Base-by-base conservation (phyloP, 768 basidiomycete species). In the Pisolithus albus region DNA sequence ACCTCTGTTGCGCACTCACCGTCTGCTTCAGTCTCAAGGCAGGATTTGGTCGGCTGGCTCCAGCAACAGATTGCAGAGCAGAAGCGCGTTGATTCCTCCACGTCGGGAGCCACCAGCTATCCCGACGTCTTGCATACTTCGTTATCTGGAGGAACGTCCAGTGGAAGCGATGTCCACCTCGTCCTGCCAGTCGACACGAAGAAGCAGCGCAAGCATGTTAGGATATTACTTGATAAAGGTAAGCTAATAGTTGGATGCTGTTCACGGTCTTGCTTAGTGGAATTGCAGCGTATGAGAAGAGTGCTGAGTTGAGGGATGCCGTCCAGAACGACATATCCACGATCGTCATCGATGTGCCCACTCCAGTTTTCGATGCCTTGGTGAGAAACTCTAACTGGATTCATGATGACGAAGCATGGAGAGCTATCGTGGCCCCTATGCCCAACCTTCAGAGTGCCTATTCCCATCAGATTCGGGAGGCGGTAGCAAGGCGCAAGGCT, bases 31-130 rank as follows among this genome's bases (percentile, higher is more conserved):
- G 79, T 77, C 23, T 68, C 85, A 5, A 75, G 80, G 6, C 80
- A 83, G 47, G 87, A 92, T 52, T 75, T 92, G 1, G 81, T 88
- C 3, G 67, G 75, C 13, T 90, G 82, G 82, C 71, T 92, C 18
- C 85, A 86, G 42, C 79, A 84, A 15, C 82, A 88, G 55, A 86
- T 92, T 16, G 72, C 82, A 0, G 88, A 92, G 56, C 89, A 92
- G 68, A 86, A 83, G 61, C 82, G 83, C 1, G 74, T 83, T 23
- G 90, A 92, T 57, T 67, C 78, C 1, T 70, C 79, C 7, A 83
- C 83, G 0, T 80, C 83, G 10, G 85, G 84, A 2, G 81, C 78
- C 7, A 68, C 73, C 0, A 63, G 65, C 3, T 64, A 76, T 8
- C 66, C 75, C 0, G 80, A 81, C 16, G 56, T 59, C 15, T 54